Evolutionary conservation across 371 early-diverging fungal species (phyloP).

Genomic region (Mortierella sp.): DNA sequence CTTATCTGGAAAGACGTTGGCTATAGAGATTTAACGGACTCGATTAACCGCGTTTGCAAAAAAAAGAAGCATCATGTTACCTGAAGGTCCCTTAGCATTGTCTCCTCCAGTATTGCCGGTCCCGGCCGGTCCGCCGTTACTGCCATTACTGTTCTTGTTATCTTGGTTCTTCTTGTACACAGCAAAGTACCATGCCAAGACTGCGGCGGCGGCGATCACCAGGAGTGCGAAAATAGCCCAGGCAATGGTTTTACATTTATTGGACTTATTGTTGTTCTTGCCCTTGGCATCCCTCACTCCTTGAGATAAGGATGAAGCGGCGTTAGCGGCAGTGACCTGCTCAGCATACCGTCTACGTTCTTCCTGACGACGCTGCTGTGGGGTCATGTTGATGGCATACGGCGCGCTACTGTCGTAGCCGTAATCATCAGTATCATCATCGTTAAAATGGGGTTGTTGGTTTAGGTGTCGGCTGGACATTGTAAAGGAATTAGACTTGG

Average conservation of each 20-base stretch:
- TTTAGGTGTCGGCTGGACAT: neutral
- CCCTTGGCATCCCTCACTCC: neutral
- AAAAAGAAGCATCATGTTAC: neutral
- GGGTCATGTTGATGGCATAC: conserved; percentile 5
- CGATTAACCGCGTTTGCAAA: neutral
- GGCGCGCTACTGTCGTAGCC: neutral
- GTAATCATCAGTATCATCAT: neutral
- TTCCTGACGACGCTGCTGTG: conserved; percentile 18
- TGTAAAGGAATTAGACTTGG: too few species aligned
- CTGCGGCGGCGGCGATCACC: conserved; percentile 6
- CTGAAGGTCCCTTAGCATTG: conserved; percentile 17
- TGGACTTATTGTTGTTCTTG: conserved; percentile 18
- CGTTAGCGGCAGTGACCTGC: conserved; percentile 4
- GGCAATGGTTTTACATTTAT: conserved; percentile 12
- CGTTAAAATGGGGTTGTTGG: neutral
- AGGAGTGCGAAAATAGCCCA: neutral
- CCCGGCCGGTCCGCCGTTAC: neutral
- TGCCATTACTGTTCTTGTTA: conserved; percentile 2
- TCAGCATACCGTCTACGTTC: conserved; percentile 17
- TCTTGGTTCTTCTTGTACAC: conserved; percentile 18
- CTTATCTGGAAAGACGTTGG: too few species aligned
- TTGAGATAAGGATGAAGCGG: neutral
- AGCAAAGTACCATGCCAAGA: conserved; percentile 24
- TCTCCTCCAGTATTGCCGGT: neutral
- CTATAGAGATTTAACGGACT: neutral